Evolutionary conservation across 2,329 filamentous ascomycete species (phyloP).

Genomic region (Lachnellula hyalina): DNA sequence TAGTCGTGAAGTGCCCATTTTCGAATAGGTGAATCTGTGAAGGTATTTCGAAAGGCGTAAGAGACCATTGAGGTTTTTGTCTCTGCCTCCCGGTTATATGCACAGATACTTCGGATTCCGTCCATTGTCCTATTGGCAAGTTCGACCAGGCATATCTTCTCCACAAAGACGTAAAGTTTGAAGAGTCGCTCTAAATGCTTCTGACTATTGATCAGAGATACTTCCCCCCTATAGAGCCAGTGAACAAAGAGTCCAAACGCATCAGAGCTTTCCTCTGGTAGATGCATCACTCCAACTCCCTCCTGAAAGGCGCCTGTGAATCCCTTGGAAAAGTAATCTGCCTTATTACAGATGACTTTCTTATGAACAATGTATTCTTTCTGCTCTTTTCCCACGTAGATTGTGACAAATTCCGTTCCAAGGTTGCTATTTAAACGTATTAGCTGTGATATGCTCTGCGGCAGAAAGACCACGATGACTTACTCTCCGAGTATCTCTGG

Average conservation of each 20-base stretch:
- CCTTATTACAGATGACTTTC: constrained; percentile 14
- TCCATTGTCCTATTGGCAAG: constrained; percentile 5
- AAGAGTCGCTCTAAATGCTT: constrained; percentile 1
- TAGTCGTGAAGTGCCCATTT: too few species aligned
- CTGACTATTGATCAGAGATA: neutral
- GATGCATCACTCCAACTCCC: constrained; percentile 1
- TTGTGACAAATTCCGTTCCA: constrained; percentile 15
- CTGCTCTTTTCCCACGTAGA: constrained; percentile 17
- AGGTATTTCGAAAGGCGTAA: too few species aligned
- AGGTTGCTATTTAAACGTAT: neutral
- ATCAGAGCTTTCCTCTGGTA: constrained; percentile 4
- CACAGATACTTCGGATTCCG: neutral
- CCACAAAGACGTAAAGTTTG: constrained; percentile 7
- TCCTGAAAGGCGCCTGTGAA: constrained; percentile 14
- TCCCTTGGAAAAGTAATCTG: constrained; percentile 5
- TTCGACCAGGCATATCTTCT: constrained; percentile 2
- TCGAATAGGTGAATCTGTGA: too few species aligned
- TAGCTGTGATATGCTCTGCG: neutral
- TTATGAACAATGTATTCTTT: constrained; percentile 22
- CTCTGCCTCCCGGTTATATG: too few species aligned
- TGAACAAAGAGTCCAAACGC: constrained; percentile 4
- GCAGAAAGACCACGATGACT: neutral
- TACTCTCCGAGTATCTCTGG: neutral
- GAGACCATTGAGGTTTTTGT: too few species aligned
- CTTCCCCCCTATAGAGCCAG: constrained; percentile 1